These are phyloP conservation scores for Anisogramma anomala DNA, from an alignment of 2,329 filamentous ascomycete genomes.

Conservation along the genomic window DNA sequence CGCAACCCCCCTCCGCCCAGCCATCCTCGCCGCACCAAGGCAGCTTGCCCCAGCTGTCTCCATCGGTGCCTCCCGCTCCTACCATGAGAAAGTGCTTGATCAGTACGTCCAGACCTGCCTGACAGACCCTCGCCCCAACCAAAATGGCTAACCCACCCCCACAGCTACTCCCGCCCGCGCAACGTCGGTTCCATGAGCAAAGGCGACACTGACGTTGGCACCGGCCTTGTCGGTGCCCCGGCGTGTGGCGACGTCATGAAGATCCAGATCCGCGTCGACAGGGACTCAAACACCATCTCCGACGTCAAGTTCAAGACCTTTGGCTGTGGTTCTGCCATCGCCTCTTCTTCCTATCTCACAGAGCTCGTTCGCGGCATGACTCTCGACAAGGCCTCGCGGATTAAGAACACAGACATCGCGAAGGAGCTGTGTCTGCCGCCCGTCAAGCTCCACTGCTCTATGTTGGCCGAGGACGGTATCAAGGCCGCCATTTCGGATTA, in stretches of 20 bases:
- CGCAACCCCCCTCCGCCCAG: conserved; percentile 28
- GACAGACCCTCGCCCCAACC: too few relatives aligned
- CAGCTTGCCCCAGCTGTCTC: conserved; percentile 31
- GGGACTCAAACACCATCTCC: conserved; percentile 73
- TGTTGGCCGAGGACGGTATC: conserved; percentile 87
- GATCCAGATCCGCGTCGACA: conserved; percentile 85
- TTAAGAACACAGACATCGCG: conserved; percentile 96
- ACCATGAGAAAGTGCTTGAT: conserved; percentile 57
- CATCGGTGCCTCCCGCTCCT: conserved; percentile 32
- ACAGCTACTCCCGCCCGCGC: conserved; percentile 41
- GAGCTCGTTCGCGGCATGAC: conserved; percentile 94
- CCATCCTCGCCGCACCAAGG: conserved; percentile 26
- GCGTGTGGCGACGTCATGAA: conserved; percentile 92
- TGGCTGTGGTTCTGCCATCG: conserved; percentile 88
- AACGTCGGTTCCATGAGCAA: conserved; percentile 54
- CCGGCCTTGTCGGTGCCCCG: conserved; percentile 82
- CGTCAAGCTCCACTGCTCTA: conserved; percentile 86
- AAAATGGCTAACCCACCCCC: too few relatives aligned
- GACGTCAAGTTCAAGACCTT: conserved; percentile 99
- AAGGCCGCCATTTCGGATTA: conserved; percentile 86
- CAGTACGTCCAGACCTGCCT: conserved; percentile 52
- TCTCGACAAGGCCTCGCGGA: conserved; percentile 79
- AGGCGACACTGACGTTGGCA: conserved; percentile 72
- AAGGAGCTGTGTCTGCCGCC: conserved; percentile 86
- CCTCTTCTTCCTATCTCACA: conserved; percentile 86